Evolutionary conservation across 2,329 filamentous ascomycete genomes (phyloP).

Genomic region (Xylaria multiplex): DNA sequence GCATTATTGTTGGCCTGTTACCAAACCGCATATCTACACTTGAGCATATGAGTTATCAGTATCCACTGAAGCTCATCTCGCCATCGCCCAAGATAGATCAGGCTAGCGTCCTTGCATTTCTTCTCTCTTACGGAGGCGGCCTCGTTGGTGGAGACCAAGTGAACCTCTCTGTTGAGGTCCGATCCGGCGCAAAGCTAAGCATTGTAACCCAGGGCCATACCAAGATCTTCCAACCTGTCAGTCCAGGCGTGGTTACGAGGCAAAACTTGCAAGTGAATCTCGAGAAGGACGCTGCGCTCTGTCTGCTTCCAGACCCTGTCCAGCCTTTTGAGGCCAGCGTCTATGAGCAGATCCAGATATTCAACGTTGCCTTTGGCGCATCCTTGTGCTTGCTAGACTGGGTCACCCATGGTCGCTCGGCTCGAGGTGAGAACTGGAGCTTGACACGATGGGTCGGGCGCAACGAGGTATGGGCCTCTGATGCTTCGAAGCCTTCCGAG

Average conservation of each 20-base stretch:
- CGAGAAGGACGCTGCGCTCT: constrained; percentile 63
- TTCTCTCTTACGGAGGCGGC: constrained; percentile 94
- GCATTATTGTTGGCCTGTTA: constrained; percentile 76
- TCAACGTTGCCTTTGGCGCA: constrained; percentile 66
- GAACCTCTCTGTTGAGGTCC: constrained; percentile 74
- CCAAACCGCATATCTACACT: constrained; percentile 78
- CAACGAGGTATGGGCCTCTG: constrained; percentile 81
- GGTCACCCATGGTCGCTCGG: constrained; percentile 88
- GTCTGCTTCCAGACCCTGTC: constrained; percentile 87
- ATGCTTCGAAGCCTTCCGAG: constrained; percentile 48
- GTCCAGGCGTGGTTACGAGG: constrained; percentile 63
- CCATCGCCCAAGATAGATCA: constrained; percentile 73
- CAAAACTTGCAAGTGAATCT: constrained; percentile 66
- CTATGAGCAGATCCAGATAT: constrained; percentile 86
- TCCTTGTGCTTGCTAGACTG: constrained; percentile 89
- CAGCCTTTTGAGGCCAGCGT: constrained; percentile 88
- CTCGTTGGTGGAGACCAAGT: constrained; percentile 89
- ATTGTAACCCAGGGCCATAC: constrained; percentile 83
- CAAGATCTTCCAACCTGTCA: constrained; percentile 88
- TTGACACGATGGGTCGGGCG: constrained; percentile 81
- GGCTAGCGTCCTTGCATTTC: constrained; percentile 81
- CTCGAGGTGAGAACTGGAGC: constrained; percentile 89
- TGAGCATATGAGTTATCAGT: constrained; percentile 84
- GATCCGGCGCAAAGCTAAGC: constrained; percentile 71
- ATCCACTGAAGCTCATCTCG: constrained; percentile 92